Evolutionary conservation across 2,329 filamentous ascomycete species (phyloP).

Genomic region (Cordyceps tenuipes): DNA sequence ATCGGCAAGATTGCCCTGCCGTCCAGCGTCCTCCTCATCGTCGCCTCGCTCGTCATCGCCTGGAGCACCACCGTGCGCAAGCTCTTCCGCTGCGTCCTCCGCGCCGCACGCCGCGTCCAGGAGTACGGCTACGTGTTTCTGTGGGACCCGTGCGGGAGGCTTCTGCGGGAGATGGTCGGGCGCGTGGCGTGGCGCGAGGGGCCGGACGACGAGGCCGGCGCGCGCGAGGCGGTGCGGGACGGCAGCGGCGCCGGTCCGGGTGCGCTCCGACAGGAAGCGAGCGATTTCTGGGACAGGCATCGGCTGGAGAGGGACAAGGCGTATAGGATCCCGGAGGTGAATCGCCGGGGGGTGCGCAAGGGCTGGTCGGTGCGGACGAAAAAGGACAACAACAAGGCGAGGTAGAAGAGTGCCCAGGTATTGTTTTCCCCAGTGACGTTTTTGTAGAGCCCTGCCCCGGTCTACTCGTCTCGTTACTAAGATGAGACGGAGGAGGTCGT

Average conservation of each 20-base stretch:
- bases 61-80: conserved; percentile 42
- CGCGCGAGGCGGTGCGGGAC: not conserved
- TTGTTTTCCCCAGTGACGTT: too few species aligned
- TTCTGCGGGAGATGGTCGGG: not conserved
- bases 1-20: conserved; percentile 43
- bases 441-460: too few species aligned
- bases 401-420: too few species aligned
- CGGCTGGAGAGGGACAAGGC: conserved; percentile 30
- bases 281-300: conserved; percentile 35
- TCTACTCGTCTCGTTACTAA: too few species aligned
- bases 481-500: too few species aligned
- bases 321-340: conserved; percentile 32
- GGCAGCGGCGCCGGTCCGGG: conserved; percentile 9
- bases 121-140: conserved; percentile 18
- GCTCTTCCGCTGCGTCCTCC: conserved; percentile 21
- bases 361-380: conserved; percentile 5
- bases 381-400: too few species aligned
- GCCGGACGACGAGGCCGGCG: not conserved
- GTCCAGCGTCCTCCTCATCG: conserved; percentile 39
- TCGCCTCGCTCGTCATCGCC: conserved; percentile 42
- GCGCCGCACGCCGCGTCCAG: conserved; percentile 10
- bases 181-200: not conserved
- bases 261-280: conserved; percentile 23
- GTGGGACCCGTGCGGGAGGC: conserved; percentile 17
- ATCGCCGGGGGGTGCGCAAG: conserved; percentile 18